Evolutionary conservation across 208 protist species (phyloP), one percentile per base, ranked within the genome.

Genomic region (Leishmania braziliensis): DNA sequence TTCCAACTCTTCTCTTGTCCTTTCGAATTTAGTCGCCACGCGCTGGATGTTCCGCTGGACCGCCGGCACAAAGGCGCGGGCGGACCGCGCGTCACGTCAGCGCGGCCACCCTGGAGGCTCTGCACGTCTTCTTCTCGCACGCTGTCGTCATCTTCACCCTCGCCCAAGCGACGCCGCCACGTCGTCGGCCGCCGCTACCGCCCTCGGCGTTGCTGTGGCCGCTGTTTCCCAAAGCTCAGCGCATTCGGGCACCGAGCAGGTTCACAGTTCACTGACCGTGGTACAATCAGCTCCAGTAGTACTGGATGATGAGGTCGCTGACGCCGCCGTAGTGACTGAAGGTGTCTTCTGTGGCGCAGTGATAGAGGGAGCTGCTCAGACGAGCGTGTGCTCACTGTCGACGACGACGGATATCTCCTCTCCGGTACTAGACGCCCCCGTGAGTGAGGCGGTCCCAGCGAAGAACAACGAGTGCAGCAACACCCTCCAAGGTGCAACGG

Each of bases 21-120:
- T 51, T 51, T 51, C 20, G 26, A 14, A 46, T 36, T 12, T 0
- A 29, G 46, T 8, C 23, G 18, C 69, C 26, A 10, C 5, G 10
- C 23, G 46, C 29, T 48, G 12, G 5, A 91, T 91, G 88, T 82
- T 91, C 18, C 85, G 88, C n/a, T 91, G 88, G 88, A 91, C 88
- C 5, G 88, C 80, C 0, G 88, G 88, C 50, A 85, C 86, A 9
- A 84, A 79, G 56, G 84, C 86, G 23, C 75, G 88, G 2, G 86
- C 84, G 20, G 86, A 88, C 69, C 88, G 79, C 14, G 73, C 65
- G 43, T 77, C 80, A 20, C 78, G 80, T 43, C 66, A 84, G 54
- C 79, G 80, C 53, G 62, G 54, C 26, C 18, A 73, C 39, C 9
- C 60, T 51, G 54, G 46, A 36, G 73, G 36, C 18, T 56, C 78